These are phyloP conservation scores for Wickerhamomyces hampshirensis DNA, from an alignment of 805 yeast genomes.

Conservation along the genomic window DNA sequence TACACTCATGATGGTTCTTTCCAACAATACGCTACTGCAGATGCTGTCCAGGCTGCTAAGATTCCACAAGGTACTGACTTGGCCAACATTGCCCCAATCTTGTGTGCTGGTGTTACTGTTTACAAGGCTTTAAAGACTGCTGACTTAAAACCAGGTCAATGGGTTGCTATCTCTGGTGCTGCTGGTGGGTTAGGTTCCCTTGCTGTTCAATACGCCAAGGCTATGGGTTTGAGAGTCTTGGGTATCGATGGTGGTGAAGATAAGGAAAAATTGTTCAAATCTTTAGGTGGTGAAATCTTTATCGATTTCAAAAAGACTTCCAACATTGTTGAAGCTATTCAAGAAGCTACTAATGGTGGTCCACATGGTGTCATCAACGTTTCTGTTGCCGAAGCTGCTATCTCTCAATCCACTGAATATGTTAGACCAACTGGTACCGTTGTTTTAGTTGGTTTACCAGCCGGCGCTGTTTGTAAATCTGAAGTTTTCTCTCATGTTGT, in stretches of 20 bases:
- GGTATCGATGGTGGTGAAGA: conserved; percentile 70
- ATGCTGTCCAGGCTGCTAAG: conserved; percentile 80
- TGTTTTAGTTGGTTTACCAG: conserved; percentile 74
- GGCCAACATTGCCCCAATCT: conserved; percentile 73
- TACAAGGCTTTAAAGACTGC: conserved; percentile 88
- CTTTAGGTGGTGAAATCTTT: conserved; percentile 63
- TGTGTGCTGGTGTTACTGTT: conserved; percentile 90
- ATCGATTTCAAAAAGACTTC: conserved; percentile 53
- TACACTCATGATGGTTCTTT: conserved; percentile 88
- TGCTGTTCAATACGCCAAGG: conserved; percentile 70
- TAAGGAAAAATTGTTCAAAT: conserved; percentile 48
- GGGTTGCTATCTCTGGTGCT: conserved; percentile 77
- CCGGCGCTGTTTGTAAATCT: conserved; percentile 66
- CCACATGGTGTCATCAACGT: conserved; percentile 75
- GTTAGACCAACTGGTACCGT: conserved; percentile 66
- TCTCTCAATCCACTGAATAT: conserved; percentile 54
- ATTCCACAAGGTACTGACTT: conserved; percentile 72
- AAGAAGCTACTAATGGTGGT: conserved; percentile 62
- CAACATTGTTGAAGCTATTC: conserved; percentile 52
- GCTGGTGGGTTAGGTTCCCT: conserved; percentile 77
- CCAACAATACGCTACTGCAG: conserved; percentile 88
- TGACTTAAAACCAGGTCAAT: conserved; percentile 60
- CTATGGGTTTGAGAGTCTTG: conserved; percentile 70
- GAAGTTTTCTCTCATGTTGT: conserved; percentile 72
- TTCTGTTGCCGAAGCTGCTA: conserved; percentile 67